Evolutionary conservation across 2,329 filamentous ascomycete species (phyloP), one percentile per base, ranked within the genome.

Genomic region (Talaromyces marneffei): DNA sequence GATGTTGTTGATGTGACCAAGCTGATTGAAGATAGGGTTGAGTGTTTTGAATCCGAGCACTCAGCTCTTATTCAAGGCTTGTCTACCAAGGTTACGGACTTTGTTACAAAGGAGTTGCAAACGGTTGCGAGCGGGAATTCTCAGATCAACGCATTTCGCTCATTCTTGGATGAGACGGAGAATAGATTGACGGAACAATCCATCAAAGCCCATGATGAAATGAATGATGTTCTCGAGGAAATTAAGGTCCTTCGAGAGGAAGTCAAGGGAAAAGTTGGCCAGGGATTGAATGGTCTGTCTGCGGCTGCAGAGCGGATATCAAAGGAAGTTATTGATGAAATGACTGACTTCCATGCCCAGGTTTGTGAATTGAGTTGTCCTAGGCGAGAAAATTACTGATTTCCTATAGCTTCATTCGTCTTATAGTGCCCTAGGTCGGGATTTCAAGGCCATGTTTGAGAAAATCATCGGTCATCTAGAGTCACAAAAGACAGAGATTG

Each of bases 221-320:
- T 97, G 90, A 92, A 97, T 68, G 80, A 85, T n/a, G 88, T 96
- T 1, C 81, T 99, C 9, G 90, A 94, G 69, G 93, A 96, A 72
- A 96, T 97, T 72, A 92, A 92, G 72, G 86, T 85, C n/a, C 82
- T 97, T 25, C 86, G 93, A 23, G 90, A 96, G 72, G 87, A 90
- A 58, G 91, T 97, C 57, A 97, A 97, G 79, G 81, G 84, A 54
- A 88, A 89, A 64, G 90, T 97, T 53, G 90, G 91, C 2, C 87
- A 92, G 70, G 93, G 92, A 8, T 80, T 97, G 46, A 87, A 91
- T 68, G 87, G 91, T 27, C 85, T 97, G 23, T 92, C 92, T 2
- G 83, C 83, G 10, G 91, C 92, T 9, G 92, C 93, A 1, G 91
- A 93, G 75, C 87, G 89, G 60, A 97, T 97, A 64, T 91, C 92